Base-by-base conservation (phyloP, 257 asterid genomes). In the Coffea eugenioides region DNA sequence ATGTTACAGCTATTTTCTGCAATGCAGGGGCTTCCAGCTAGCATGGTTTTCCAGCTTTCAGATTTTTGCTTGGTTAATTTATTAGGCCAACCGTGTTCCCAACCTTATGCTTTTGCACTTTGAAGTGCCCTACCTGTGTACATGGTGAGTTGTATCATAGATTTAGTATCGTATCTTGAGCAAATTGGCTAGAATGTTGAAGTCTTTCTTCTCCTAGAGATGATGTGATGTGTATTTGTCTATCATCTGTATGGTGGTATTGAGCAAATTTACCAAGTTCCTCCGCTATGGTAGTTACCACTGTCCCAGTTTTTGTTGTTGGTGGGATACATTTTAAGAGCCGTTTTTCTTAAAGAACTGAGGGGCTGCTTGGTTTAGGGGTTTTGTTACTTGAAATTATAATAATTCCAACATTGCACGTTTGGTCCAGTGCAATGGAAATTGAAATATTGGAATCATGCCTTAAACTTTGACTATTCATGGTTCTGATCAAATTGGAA, bases 11-110 rank as follows among this genome's bases (percentile, higher is more conserved):
- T n/a, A n/a, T 43, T 46, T 16, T 57, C 10, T 52, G 13, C 66
- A 48, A 21, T 52, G 69, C 85, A 77, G 85, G 82, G 45, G 82
- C 80, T 41, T 69, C 82, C 66, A 74, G 76, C 69, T 57, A 78
- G 80, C 52, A 2, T 25, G 48, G 23, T 59, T n/a, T 9, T 25
- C 39, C n/a, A 15, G 41, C 16, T 41, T 61, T 62, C 45, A 7
- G 66, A 16, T 10, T 39, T 75, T 39, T 75, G 56, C 52, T 34
- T 11, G 21, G 36, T 20, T 12, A 39, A 4, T 56, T 45, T 18
- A 41, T 7, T 15, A 27, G 23, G 13, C 67, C 67, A 23, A 61
- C 67, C 3, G 34, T 9, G 8, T 2, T 46, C 48, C 65, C 31
- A 27, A 31, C 31, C 67, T 61, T n/a, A 23, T 3, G 7, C 0